These are phyloP conservation scores for Suhomyces terraborum DNA, from an alignment of 1,139 yeast species.

Conservation along the genomic window DNA sequence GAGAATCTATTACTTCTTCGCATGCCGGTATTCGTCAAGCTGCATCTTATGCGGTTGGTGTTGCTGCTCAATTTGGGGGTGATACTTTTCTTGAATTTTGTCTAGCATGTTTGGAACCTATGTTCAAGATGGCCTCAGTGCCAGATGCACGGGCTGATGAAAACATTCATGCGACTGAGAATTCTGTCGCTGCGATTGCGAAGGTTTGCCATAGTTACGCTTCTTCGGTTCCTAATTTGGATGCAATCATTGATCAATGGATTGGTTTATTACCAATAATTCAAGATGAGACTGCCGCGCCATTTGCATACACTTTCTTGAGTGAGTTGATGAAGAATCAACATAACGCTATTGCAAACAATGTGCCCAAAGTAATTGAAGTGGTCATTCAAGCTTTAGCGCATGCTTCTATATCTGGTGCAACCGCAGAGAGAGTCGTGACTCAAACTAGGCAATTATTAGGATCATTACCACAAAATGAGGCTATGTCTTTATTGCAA, in stretches of 20 bases:
- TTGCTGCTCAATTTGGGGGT: conserved; percentile 81
- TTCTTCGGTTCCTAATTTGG: conserved; percentile 58
- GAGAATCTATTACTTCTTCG: conserved; percentile 63
- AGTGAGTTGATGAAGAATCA: conserved; percentile 69
- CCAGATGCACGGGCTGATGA: conserved; percentile 90
- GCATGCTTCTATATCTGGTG: conserved; percentile 67
- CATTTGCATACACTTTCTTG: conserved; percentile 79
- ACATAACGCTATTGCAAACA: conserved; percentile 61
- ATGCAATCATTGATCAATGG: conserved; percentile 74
- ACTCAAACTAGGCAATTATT: conserved; percentile 57
- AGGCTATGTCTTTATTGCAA: conserved; percentile 65
- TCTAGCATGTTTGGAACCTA: conserved; percentile 67
- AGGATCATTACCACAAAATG: conserved; percentile 54
- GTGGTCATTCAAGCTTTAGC: conserved; percentile 76
- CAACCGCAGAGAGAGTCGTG: conserved; percentile 66
- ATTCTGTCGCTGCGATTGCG: conserved; percentile 80
- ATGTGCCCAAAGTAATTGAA: conserved; percentile 68
- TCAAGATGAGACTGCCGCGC: conserved; percentile 87
- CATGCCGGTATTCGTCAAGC: conserved; percentile 85
- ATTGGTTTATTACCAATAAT: conserved; percentile 76
- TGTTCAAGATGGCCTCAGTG: conserved; percentile 70
- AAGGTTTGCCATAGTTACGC: conserved; percentile 67
- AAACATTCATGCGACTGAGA: conserved; percentile 84
- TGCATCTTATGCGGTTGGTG: conserved; percentile 82
- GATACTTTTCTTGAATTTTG: conserved; percentile 62